Evolutionary conservation across 106 monocot genomes (phyloP), one percentile per base, ranked within the genome.

Genomic region (Iris macrosiphon): DNA sequence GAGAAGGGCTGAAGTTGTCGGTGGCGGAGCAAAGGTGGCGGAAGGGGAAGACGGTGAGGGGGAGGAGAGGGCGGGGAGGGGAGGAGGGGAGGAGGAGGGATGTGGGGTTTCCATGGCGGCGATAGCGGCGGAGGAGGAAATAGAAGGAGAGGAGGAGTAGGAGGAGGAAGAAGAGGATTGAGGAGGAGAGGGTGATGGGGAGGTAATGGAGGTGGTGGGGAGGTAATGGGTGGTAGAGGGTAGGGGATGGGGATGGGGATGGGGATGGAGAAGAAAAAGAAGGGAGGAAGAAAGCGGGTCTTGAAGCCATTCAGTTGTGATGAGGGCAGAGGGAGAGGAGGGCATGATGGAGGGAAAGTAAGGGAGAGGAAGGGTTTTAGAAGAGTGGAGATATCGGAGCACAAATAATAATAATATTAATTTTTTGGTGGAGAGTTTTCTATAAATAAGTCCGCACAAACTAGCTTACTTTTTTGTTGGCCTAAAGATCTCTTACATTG

Each of bases 21-120:
- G 63, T 61, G 25, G 76, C 76, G 59, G 72, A 73, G 52, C 83
- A 77, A 45, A 84, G 70, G 48, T 62, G 40, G 72, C 63, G 66
- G 33, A 79, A 29, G 9, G 68, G 55, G 61, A 72, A 45, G 64
- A 25, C 53, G 29, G 84, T 75, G 49, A 75, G 71, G 26, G 63
- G 28, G 34, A 64, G 51, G 61, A 72, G 75, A 14, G 55, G 52
- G 32, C 68, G 69, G 74, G 46, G 35, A 32, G 67, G 53, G 75
- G 56, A 71, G 44, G 57, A 66, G 57, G 30, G 75, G 49, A 78
- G 62, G 1, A 23, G 52, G 45, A 24, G 34, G 32, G 55, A 39
- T 27, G 32, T 19, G 20, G 61, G 18, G 24, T 5, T 10, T n/a
- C 14, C 31, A 31, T 29, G 11, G 52, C 45, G 30, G 39, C 50